These are phyloP conservation scores for Boletus sensibilis DNA, from an alignment of 768 basidiomycete genomes.

Conservation along the genomic window DNA sequence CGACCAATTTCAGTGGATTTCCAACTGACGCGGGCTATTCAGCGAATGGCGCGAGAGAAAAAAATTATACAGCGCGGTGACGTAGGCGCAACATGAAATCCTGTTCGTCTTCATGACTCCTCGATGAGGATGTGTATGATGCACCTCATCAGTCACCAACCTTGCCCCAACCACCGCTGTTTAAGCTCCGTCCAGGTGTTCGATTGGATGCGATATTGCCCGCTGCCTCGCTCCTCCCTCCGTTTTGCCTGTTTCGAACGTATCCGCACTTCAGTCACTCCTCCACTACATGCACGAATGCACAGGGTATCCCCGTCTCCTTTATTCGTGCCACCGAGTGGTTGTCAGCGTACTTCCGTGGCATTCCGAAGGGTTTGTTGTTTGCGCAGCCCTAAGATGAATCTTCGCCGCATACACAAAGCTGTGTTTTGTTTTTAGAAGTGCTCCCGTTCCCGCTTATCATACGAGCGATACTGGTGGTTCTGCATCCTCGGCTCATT, in stretches of 20 bases:
- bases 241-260: conserved; percentile 15
- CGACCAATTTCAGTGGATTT: conserved; percentile 8
- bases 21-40: conserved; percentile 12
- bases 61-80: background rate
- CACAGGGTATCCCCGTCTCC: conserved; percentile 10
- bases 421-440: conserved; percentile 14
- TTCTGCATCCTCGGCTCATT: background rate
- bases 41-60: conserved; percentile 11
- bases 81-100: conserved; percentile 9
- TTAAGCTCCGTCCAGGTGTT: conserved; percentile 28
- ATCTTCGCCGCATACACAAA: conserved; percentile 18
- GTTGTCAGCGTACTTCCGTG: conserved; percentile 6
- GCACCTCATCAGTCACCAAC: conserved; percentile 10
- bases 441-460: conserved; percentile 2
- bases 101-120: conserved; percentile 10
- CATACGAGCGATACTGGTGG: background rate
- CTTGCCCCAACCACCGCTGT: conserved; percentile 12
- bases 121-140: conserved; percentile 5
- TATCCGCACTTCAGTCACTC: conserved; percentile 11
- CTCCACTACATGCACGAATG: conserved; percentile 8
- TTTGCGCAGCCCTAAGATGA: conserved; percentile 27
- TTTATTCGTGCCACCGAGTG: conserved; percentile 4
- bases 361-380: conserved; percentile 6
- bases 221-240: conserved; percentile 23
- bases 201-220: conserved; percentile 16